Conservation (phyloP, 2,329 filamentous ascomycete genomes). For the Juglanconis oblonga region DNA sequence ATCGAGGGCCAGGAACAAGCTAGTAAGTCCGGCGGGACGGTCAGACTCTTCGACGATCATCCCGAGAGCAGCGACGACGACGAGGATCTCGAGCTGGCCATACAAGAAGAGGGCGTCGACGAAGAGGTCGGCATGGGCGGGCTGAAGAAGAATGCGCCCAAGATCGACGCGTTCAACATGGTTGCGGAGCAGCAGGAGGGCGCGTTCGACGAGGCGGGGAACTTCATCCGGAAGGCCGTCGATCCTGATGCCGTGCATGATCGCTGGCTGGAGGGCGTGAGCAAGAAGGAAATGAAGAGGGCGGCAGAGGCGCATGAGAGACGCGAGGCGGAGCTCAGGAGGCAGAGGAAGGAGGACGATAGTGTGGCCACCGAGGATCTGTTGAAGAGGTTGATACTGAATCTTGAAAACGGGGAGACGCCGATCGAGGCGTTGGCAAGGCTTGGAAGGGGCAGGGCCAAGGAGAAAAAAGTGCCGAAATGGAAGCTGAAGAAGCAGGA, state of each 20-base stretch:
- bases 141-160: constrained; percentile 88
- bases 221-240: constrained; percentile 83
- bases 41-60: constrained; percentile 52
- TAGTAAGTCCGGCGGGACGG: constrained; percentile 71
- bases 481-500: constrained; percentile 70
- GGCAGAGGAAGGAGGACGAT: constrained; percentile 72
- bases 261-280: constrained; percentile 86
- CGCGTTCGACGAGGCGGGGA: constrained; percentile 84
- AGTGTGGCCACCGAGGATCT: constrained; percentile 84
- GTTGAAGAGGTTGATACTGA: constrained; percentile 67
- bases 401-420: constrained; percentile 78
- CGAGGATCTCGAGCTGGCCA: constrained; percentile 71
- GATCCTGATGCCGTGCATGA: constrained; percentile 92
- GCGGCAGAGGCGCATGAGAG: constrained; percentile 86
- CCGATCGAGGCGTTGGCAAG: constrained; percentile 83
- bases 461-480: constrained; percentile 57
- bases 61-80: constrained; percentile 60
- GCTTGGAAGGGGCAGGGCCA: constrained; percentile 62
- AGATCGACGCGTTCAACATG: constrained; percentile 96
- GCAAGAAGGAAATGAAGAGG: constrained; percentile 87
- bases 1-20: constrained; percentile 77
- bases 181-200: constrained; percentile 87
- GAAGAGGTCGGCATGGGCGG: constrained; percentile 87
- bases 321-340: constrained; percentile 72
- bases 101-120: constrained; percentile 73